Evolutionary conservation across 495 filamentous ascomycete species (phyloP).

Genomic region (Penicillium silybi): DNA sequence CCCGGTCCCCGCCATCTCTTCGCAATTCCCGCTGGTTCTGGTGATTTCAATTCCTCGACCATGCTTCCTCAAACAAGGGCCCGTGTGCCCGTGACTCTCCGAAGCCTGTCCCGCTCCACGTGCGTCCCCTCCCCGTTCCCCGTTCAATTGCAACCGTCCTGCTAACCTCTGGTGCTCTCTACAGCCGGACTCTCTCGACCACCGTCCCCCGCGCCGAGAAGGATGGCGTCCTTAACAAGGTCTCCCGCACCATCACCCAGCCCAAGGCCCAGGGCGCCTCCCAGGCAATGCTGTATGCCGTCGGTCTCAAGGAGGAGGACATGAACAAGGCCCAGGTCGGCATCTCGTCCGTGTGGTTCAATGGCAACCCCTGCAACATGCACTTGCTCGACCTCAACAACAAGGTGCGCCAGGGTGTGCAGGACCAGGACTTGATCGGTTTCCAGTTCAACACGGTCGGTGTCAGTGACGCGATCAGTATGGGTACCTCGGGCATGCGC

Average conservation of each 20-base stretch:
- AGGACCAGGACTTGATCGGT: conserved; percentile 71
- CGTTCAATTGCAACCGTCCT: conserved; percentile 1
- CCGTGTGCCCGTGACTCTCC: conserved; percentile 41
- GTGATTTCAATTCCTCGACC: conserved; percentile 11
- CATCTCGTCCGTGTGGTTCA: conserved; percentile 86
- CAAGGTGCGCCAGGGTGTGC: conserved; percentile 79
- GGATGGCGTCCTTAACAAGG: conserved; percentile 62
- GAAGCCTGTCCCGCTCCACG: conserved; percentile 28
- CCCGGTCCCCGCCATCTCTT: conserved; percentile 12
- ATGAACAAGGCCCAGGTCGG: conserved; percentile 95
- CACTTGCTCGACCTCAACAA: conserved; percentile 86
- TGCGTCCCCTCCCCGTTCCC: conserved; percentile 9
- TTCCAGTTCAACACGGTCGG: conserved; percentile 98
- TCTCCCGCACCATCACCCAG: conserved; percentile 82
- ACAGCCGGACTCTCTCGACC: conserved; percentile 47
- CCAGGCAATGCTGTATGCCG: conserved; percentile 98
- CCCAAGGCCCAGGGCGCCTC: conserved; percentile 97
- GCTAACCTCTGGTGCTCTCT: conserved; percentile 11
- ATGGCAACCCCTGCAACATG: conserved; percentile 99
- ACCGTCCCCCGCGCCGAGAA: conserved; percentile 43
- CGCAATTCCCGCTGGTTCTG: conserved; percentile 8
- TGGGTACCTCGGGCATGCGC: conserved; percentile 74
- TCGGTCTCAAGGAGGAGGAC: conserved; percentile 75
- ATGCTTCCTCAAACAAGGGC: conserved; percentile 44
- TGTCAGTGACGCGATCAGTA: conserved; percentile 66